Evolutionary conservation across 78 protist species (phyloP).

Genomic region (Protostelium mycophagum): DNA sequence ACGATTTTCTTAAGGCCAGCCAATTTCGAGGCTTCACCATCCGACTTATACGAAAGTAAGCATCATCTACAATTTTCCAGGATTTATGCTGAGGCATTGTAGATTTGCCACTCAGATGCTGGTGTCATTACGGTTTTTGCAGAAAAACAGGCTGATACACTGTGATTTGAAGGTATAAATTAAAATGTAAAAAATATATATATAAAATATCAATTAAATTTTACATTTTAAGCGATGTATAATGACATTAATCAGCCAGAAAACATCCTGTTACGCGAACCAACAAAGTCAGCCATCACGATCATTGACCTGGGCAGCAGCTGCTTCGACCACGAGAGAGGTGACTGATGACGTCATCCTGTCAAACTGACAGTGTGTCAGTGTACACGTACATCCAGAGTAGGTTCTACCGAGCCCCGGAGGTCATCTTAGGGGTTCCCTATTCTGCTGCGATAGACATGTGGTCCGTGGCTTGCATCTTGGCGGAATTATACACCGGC

Average conservation of each 20-base stretch:
- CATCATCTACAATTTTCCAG: background rate
- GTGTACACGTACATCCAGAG: slow-evolving; percentile 88
- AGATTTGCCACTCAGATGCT: slow-evolving; percentile 85
- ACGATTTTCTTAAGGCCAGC: slow-evolving; percentile 76
- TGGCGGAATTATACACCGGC: slow-evolving; percentile 91
- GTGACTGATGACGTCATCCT: slow-evolving; percentile 16
- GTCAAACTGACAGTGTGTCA: background rate
- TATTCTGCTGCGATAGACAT: slow-evolving; percentile 94
- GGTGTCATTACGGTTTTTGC: slow-evolving; percentile 62
- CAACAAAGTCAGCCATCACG: slow-evolving; percentile 61
- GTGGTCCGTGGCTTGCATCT: slow-evolving; percentile 97
- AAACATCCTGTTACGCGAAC: slow-evolving; percentile 87
- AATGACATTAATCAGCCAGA: slow-evolving; percentile 73
- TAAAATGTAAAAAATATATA: background rate
- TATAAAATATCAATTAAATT: background rate
- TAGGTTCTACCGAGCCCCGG: slow-evolving; percentile 94
- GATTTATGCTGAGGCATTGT: background rate
- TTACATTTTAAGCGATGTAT: background rate
- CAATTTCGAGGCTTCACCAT: slow-evolving; percentile 79
- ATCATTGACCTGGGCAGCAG: slow-evolving; percentile 87
- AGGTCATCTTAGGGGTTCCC: slow-evolving; percentile 85
- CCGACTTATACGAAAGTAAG: slow-evolving; percentile 56
- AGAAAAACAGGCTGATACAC: slow-evolving; percentile 84
- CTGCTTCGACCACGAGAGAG: slow-evolving; percentile 88
- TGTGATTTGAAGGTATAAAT: slow-evolving; percentile 85